These are phyloP conservation scores for Trichoderma guizhouense DNA, from an alignment of 2,329 filamentous ascomycete genomes.

Conservation along the genomic window DNA sequence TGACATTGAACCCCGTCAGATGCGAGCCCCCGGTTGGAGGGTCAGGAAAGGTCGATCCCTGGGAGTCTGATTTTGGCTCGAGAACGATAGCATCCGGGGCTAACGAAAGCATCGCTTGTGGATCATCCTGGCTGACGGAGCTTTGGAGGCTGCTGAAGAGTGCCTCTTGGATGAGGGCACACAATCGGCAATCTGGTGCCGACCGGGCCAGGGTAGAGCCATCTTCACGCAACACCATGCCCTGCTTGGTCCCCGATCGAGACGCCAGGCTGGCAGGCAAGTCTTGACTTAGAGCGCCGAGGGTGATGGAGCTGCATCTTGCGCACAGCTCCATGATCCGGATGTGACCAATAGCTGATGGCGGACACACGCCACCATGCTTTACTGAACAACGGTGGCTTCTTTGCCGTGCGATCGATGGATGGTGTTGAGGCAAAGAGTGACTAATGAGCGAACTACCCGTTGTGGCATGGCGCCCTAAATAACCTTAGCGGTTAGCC, in stretches of 20 bases:
- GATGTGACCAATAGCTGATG: neutral
- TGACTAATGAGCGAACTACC: neutral
- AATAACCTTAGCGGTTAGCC: conserved; percentile 6
- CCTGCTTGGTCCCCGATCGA: neutral
- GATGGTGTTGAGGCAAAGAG: neutral
- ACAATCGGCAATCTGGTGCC: conserved; percentile 10
- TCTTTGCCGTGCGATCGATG: neutral
- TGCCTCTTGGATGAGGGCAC: conserved; percentile 4
- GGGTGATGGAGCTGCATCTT: neutral
- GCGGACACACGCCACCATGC: conserved; percentile 8
- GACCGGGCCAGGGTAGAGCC: conserved; percentile 7
- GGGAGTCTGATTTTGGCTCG: conserved; percentile 12
- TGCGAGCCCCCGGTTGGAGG: conserved; percentile 5
- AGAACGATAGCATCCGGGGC: conserved; percentile 1
- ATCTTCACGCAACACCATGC: conserved; percentile 17
- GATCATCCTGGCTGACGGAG: neutral
- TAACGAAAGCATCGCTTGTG: neutral
- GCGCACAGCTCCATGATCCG: conserved; percentile 12
- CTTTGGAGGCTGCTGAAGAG: neutral
- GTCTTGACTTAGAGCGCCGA: conserved; percentile 1
- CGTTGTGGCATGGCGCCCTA: conserved; percentile 14
- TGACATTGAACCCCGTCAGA: conserved; percentile 16
- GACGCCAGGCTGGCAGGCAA: neutral
- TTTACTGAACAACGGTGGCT: neutral
- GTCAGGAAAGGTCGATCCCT: conserved; percentile 17